Base-by-base conservation (phyloP, 140 eudicot genomes). In the Stevia rebaudiana region DNA sequence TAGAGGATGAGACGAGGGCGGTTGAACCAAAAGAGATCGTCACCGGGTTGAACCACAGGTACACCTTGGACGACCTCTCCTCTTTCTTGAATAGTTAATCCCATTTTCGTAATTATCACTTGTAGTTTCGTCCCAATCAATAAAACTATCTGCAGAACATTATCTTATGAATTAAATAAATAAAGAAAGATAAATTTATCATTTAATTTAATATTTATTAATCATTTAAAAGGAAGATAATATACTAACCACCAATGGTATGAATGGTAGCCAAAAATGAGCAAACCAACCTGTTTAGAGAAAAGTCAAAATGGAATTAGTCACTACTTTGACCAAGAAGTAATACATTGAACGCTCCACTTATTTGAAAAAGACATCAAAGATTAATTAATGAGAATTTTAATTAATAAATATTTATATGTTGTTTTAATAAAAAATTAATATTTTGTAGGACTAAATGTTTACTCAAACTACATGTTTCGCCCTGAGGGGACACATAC, bases 51-150 rank as follows among this genome's bases (percentile, higher is more conserved):
- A 72, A 85, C 94, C 9, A 79, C 61, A 4, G 89, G 89, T 17
- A 60, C 76, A 6, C 94, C 94, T 42, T 53, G 83, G 1, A 82
- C 71, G 10, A 86, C 79, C 66, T 82, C 81, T 44, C 87, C 90
- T 56, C 75, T 69, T 17, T 78, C 85, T 23, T 83, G 77, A 25
- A 76, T 83, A 70, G 76, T 80, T 53, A 73, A 41, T n/a, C 87
- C 95, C 95, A 85, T 79, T 61, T 74, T 80, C 67, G 94, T 82
- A 22, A 85, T 85, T 59, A 82, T 85, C 51, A 82, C 83, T 64
- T 85, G 89, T 51, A 85, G 67, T 49, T 85, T 82, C 61, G 94
- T 63, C 49, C 94, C 94, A 13, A 85, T 74, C 0, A 75, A 39
- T 6, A 85, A 70, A 23, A 82, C 52, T 25, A 80, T 57, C 89